Evolutionary conservation across 2,329 filamentous ascomycete genomes (phyloP).

Genomic region (Mollisiaceae sp.): DNA sequence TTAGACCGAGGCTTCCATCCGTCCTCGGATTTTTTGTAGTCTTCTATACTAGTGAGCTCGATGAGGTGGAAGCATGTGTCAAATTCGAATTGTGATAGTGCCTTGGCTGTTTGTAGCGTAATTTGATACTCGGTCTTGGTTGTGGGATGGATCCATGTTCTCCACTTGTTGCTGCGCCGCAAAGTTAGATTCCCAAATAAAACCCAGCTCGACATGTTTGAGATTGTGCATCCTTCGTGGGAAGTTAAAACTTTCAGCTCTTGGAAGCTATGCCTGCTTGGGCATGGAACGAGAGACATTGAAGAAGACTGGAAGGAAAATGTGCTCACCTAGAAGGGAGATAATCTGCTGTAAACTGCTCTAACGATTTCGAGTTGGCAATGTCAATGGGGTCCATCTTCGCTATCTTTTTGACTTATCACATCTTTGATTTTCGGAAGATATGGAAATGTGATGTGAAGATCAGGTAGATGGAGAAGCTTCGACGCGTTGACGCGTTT

Average conservation of each 20-base stretch:
- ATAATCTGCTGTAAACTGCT: slow-evolving; percentile 55
- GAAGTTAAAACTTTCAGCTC: neutral
- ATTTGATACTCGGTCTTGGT: slow-evolving; percentile 51
- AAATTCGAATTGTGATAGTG: slow-evolving; percentile 52
- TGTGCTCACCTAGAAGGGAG: slow-evolving; percentile 49
- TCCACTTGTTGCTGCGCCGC: slow-evolving; percentile 26
- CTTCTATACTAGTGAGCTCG: slow-evolving; percentile 64
- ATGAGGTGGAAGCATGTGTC: slow-evolving; percentile 61
- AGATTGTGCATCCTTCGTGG: neutral
- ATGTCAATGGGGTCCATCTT: slow-evolving; percentile 47
- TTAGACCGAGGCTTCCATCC: slow-evolving; percentile 70
- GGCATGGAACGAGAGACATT: neutral
- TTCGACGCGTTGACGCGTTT: slow-evolving; percentile 7
- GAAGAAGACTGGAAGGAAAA: neutral
- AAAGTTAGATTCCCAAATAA: neutral
- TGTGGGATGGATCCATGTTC: slow-evolving; percentile 57
- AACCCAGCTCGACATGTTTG: neutral
- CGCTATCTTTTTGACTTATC: slow-evolving; percentile 1
- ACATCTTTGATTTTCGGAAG: neutral
- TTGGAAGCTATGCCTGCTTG: neutral
- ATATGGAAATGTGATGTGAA: neutral
- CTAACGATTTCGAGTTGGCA: slow-evolving; percentile 54
- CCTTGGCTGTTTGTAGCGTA: slow-evolving; percentile 47
- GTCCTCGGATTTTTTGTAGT: slow-evolving; percentile 65
- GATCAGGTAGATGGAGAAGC: neutral